Evolutionary conservation across 129 eudicot genomes (phyloP).

Genomic region (Solidago caesia): DNA sequence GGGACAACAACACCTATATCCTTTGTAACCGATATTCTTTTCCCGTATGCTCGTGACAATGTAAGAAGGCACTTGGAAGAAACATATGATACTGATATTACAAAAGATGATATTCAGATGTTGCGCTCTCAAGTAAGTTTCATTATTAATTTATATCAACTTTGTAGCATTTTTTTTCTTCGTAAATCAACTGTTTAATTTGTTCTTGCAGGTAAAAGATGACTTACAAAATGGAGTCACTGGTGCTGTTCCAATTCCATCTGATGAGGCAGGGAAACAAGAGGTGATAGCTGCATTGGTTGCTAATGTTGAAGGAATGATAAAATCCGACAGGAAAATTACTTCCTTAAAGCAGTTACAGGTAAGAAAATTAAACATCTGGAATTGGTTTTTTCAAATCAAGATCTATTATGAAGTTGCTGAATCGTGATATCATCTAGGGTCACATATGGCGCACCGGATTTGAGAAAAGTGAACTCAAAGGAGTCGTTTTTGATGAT

Average conservation of each 20-base stretch:
- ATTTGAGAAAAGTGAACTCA: slow-evolving; percentile 65
- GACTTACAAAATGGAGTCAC: slow-evolving; percentile 62
- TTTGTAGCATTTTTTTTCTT: slow-evolving; percentile 5
- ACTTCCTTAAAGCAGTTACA: slow-evolving; percentile 91
- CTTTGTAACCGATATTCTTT: slow-evolving; percentile 91
- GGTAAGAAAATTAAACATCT: slow-evolving; percentile 40
- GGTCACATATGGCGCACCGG: slow-evolving; percentile 99
- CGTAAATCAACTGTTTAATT: not conserved
- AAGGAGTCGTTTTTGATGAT: slow-evolving; percentile 88
- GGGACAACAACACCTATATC: slow-evolving; percentile 98
- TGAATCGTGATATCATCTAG: slow-evolving; percentile 39
- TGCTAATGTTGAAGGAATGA: slow-evolving; percentile 87
- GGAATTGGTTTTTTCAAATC: slow-evolving; percentile 4
- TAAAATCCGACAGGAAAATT: slow-evolving; percentile 89
- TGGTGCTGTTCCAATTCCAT: slow-evolving; percentile 77
- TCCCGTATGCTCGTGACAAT: slow-evolving; percentile 89
- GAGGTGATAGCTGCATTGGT: slow-evolving; percentile 84
- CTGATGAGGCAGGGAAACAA: slow-evolving; percentile 60
- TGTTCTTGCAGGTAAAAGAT: slow-evolving; percentile 59
- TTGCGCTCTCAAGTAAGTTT: slow-evolving; percentile 71
- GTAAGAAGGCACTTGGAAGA: slow-evolving; percentile 79
- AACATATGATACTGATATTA: slow-evolving; percentile 72
- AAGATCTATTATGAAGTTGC: slow-evolving; percentile 1
- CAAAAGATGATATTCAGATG: slow-evolving; percentile 80
- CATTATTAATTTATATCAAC: not conserved